Percentiles rank a stretch among this genome's conserved stretches.
phyloP scores from a whole-genome alignment of 225 moss, liverwort and hornwort species.

The Takakia lepidozioides region DNA sequence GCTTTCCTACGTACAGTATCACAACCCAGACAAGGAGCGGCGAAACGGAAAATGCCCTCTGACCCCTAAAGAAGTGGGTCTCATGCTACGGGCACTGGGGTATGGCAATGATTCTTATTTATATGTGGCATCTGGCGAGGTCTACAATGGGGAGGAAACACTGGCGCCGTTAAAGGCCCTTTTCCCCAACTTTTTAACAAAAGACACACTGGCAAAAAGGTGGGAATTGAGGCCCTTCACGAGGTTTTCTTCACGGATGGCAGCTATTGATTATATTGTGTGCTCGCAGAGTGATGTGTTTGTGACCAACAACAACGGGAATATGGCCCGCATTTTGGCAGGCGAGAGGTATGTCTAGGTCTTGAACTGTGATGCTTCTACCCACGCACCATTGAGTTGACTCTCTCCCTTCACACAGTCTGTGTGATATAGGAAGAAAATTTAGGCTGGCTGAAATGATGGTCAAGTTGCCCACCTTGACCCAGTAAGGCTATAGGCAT shows the following conservation, averaged over 20 bases:
- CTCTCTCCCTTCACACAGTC: too few species aligned
- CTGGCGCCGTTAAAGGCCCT: constrained; percentile 64
- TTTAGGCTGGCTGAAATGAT: too few species aligned
- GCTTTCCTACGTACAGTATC: constrained; percentile 13
- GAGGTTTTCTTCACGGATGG: constrained; percentile 65
- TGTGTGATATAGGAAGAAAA: too few species aligned
- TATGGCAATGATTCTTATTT: constrained; percentile 46
- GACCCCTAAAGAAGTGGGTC: constrained; percentile 66
- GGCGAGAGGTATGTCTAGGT: constrained; percentile 72
- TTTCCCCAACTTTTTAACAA: constrained; percentile 66
- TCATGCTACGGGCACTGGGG: constrained; percentile 67
- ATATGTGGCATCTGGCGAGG: constrained; percentile 83
- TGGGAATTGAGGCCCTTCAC: constrained; percentile 44
- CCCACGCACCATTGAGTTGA: too few species aligned
- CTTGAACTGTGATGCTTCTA: too few species aligned
- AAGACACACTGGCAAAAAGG: constrained; percentile 38
- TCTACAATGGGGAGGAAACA: constrained; percentile 55
- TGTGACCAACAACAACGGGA: constrained; percentile 86
- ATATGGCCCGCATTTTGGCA: constrained; percentile 78
- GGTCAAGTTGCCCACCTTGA: too few species aligned
- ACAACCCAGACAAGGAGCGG: constrained; percentile 55
- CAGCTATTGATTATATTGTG: constrained; percentile 72
- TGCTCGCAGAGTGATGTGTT: constrained; percentile 80
- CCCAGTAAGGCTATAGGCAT: too few species aligned
- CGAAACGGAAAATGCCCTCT: constrained; percentile 75